Evolutionary conservation across 148 eudicot species (phyloP), one percentile per base, ranked within the genome.

Genomic region (Rhododendron vialii): DNA sequence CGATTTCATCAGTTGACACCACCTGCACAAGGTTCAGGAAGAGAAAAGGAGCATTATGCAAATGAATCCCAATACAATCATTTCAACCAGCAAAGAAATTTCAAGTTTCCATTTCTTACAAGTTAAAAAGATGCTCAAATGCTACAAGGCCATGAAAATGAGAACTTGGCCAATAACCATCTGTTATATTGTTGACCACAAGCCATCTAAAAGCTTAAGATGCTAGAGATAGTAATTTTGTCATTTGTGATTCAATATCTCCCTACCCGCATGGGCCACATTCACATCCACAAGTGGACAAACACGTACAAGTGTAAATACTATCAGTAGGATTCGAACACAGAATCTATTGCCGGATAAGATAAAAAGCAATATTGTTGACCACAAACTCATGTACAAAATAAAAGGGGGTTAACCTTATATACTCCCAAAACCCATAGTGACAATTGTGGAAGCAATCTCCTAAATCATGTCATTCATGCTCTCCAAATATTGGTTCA

Each of bases 1-100:
- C 96, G 9, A 90, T 79, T 13, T 82, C 71, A 86, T 96, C 98
- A n/a, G 87, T 85, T 77, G 98, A 94, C 67, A 84, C 90, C 81
- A 87, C 85, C 99, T 96, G 94, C 91, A 87, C 50, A 38, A 57
- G 75, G 47, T 65, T 81, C 76, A 75, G 26, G n/a, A 75, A 75
- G 47, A 38, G 79, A 75, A 75, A 35, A 75, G 26, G 48, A 18
- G 47, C 79, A 41, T 41, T 77, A 77, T 38, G 80, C n/a, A 38
- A 41, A 77, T 77, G 80, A 77, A 43, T 77, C 80, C 50, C n/a
- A 22, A 7, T 36, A n/a, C 79, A 75, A 14, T 30, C 43, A 74
- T 74, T 17, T 7, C 11, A 74, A 38, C n/a, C 12, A 1, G 12
- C 14, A 75, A 36, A 77, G 50, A 41, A 20, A 77, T 20, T 77